These are phyloP conservation scores for Rutstroemia sp. DNA, from an alignment of 2,329 filamentous ascomycete species.

Conservation along the genomic window DNA sequence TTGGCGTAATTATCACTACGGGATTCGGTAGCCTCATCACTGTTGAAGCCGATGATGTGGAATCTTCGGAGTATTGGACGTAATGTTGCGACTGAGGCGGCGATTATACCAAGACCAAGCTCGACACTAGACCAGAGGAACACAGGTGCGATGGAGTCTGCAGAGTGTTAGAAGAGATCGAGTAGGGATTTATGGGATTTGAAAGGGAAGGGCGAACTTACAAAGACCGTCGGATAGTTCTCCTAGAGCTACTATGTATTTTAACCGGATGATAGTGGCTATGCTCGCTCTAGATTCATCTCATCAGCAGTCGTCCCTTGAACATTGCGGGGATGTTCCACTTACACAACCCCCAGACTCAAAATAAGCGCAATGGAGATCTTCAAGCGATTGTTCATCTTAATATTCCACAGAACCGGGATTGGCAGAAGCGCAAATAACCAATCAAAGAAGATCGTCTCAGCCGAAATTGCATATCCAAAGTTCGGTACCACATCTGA, in stretches of 20 bases:
- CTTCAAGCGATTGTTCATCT: not conserved
- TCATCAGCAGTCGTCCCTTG: no score
- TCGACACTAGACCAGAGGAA: not conserved
- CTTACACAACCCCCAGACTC: slow-evolving; percentile 1
- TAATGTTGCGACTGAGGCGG: not conserved
- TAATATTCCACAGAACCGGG: slow-evolving; percentile 1
- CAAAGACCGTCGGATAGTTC: not conserved
- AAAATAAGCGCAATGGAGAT: not conserved
- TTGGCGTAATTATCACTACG: no score
- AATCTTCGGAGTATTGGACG: not conserved
- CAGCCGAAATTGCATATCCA: not conserved
- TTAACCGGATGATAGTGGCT: slow-evolving; percentile 2
- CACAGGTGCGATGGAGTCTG: not conserved
- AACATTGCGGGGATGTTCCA: not conserved
- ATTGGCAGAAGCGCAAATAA: slow-evolving; percentile 2
- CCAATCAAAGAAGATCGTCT: slow-evolving; percentile 10
- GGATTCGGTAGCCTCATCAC: not conserved
- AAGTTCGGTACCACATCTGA: not conserved
- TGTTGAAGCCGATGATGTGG: not conserved
- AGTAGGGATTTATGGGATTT: not conserved
- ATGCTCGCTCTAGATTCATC: not conserved
- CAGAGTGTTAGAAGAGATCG: not conserved
- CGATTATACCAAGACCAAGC: not conserved
- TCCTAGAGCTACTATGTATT: not conserved
- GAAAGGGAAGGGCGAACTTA: not conserved